Conservation (phyloP, 1,284 basidiomycete genomes). For the Fomitopsis pinicola region DNA sequence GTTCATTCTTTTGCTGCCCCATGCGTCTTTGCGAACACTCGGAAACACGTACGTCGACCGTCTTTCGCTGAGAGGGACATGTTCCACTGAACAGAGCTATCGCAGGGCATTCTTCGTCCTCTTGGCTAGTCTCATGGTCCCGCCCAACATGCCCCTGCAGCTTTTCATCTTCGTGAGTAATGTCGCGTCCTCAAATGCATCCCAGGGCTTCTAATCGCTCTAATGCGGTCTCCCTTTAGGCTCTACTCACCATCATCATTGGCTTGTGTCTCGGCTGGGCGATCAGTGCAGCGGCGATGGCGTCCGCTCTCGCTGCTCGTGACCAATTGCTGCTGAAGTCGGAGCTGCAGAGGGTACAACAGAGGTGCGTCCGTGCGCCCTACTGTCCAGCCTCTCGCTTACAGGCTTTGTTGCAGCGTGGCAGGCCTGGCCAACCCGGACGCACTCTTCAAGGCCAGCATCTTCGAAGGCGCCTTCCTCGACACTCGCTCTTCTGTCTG, state of each 20-base stretch:
- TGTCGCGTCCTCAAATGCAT: too few species aligned
- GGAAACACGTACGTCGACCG: slow-evolving; percentile 28
- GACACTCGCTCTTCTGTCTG: slow-evolving; percentile 59
- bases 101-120: slow-evolving; percentile 33
- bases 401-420: slow-evolving; percentile 28
- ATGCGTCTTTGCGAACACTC: slow-evolving; percentile 23
- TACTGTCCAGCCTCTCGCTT: not conserved
- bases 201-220: too few species aligned
- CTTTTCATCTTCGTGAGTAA: slow-evolving; percentile 32
- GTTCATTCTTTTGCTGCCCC: slow-evolving; percentile 28
- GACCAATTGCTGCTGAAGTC: slow-evolving; percentile 44
- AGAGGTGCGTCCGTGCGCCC: slow-evolving; percentile 31
- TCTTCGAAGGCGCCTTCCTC: slow-evolving; percentile 67
- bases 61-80: not conserved
- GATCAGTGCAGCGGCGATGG: slow-evolving; percentile 70
- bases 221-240: slow-evolving; percentile 20
- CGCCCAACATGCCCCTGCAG: slow-evolving; percentile 34
- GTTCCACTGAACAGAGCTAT: not conserved
- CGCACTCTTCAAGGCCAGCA: slow-evolving; percentile 41
- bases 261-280: slow-evolving; percentile 76
- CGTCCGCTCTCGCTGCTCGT: slow-evolving; percentile 54
- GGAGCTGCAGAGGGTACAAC: slow-evolving; percentile 42
- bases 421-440: slow-evolving; percentile 44
- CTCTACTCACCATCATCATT: slow-evolving; percentile 43
- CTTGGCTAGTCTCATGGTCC: slow-evolving; percentile 30